These are phyloP conservation scores for Beauveria brongniartii DNA, from an alignment of 2,329 filamentous ascomycete species.

Conservation along the genomic window DNA sequence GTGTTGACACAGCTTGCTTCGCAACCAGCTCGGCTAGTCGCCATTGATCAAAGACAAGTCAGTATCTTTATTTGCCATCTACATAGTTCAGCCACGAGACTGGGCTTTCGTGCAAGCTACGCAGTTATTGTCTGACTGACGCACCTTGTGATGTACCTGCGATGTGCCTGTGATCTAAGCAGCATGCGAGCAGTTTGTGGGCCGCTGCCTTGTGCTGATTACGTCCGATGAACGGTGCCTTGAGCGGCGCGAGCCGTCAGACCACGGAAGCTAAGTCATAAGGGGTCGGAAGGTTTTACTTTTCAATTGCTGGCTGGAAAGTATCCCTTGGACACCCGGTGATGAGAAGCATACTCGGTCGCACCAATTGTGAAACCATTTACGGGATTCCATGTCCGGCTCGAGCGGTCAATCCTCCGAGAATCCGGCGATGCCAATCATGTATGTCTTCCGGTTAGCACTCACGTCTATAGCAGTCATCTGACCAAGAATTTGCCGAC, in stretches of 20 bases:
- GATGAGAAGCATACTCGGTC: background rate
- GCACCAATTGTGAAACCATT: background rate
- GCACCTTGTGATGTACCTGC: background rate
- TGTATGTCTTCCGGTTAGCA: background rate
- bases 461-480: background rate
- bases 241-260: background rate
- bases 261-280: background rate
- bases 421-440: background rate
- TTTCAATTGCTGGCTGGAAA: background rate
- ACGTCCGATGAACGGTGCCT: background rate
- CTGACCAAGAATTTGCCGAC: background rate
- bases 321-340: background rate
- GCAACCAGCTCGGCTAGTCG: background rate
- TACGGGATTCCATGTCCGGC: background rate
- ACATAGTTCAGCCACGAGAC: background rate
- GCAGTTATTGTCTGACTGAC: background rate
- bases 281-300: too few relatives aligned
- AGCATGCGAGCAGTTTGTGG: background rate
- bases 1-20: too few relatives aligned
- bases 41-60: background rate
- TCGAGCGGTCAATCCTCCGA: background rate
- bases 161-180: background rate
- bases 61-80: background rate
- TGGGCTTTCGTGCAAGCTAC: background rate
- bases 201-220: background rate